Conservation (phyloP, 805 yeast species). For the Candida morakotiae region DNA sequence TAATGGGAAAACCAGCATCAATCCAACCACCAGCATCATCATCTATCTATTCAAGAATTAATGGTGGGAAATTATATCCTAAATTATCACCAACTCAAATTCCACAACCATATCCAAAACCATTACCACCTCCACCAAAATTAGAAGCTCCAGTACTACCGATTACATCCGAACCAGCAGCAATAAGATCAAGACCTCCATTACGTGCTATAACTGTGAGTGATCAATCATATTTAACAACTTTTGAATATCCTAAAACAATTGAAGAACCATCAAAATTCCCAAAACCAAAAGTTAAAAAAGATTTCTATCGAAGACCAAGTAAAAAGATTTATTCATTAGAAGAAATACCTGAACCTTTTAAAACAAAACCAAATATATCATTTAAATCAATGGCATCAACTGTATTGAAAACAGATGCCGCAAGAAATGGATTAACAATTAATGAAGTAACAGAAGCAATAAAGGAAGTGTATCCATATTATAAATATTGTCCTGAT, state of each 20-base stretch:
- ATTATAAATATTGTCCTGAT: conserved; percentile 88
- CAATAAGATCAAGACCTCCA: conserved; percentile 17
- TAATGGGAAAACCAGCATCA: conserved; percentile 44
- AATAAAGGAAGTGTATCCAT: conserved; percentile 84
- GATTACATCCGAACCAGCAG: conserved; percentile 21
- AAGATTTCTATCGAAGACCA: conserved; percentile 40
- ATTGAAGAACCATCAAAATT: conserved; percentile 24
- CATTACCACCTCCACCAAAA: conserved; percentile 33
- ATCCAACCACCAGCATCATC: conserved; percentile 41
- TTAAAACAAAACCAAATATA: conserved; percentile 75
- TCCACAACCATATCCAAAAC: conserved; percentile 11
- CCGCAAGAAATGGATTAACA: conserved; percentile 65
- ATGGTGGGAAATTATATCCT: conserved; percentile 15
- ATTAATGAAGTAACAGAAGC: conserved; percentile 72
- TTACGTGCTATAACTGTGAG: conserved; percentile 26
- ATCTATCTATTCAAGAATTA: conserved; percentile 22
- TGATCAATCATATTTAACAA: conserved; percentile 12
- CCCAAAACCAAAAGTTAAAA: conserved; percentile 32
- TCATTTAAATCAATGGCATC: conserved; percentile 81
- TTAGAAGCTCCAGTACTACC: conserved; percentile 28
- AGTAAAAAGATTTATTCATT: conserved; percentile 63
- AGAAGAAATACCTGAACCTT: conserved; percentile 88
- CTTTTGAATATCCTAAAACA: conserved; percentile 31
- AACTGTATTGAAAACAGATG: conserved; percentile 65
- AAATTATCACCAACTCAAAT: neutral